Evolutionary conservation across 495 filamentous ascomycete species (phyloP).

Genomic region (Talaromyces nanjingensis): DNA sequence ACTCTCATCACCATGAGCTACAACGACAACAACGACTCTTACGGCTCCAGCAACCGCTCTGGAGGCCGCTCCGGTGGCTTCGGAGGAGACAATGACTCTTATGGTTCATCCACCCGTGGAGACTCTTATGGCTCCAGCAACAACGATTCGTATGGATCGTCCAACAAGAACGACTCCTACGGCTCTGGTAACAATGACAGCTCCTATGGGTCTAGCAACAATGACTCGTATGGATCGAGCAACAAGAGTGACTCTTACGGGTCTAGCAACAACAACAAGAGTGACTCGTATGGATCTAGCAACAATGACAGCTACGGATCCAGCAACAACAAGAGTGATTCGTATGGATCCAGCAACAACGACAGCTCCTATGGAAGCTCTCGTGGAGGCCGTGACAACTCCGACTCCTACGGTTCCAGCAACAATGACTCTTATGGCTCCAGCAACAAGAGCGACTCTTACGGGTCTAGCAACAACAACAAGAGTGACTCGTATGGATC

Average conservation of each 20-base stretch:
- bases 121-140: not conserved
- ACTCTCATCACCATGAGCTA: constrained; percentile 4
- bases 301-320: not conserved
- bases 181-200: constrained; percentile 3
- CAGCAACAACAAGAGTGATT: not conserved
- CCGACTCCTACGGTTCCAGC: not conserved
- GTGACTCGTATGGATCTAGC: not conserved
- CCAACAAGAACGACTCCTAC: not conserved
- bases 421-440: not conserved
- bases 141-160: not conserved
- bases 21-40: not conserved
- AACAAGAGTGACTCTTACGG: not conserved
- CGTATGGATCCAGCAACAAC: not conserved
- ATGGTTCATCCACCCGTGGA: not conserved
- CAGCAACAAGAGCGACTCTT: not conserved
- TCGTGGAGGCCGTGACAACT: no score
- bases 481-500: not conserved
- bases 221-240: no score
- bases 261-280: not conserved
- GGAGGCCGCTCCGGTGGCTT: not conserved
- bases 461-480: not conserved
- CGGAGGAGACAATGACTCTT: not conserved
- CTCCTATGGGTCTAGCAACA: not conserved
- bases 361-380: no score
- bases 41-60: not conserved